Percentiles rank a stretch among this genome's conserved stretches.
phyloP scores from a whole-genome alignment of 306 rosid genomes.

The Cotoneaster glaucophyllus region DNA sequence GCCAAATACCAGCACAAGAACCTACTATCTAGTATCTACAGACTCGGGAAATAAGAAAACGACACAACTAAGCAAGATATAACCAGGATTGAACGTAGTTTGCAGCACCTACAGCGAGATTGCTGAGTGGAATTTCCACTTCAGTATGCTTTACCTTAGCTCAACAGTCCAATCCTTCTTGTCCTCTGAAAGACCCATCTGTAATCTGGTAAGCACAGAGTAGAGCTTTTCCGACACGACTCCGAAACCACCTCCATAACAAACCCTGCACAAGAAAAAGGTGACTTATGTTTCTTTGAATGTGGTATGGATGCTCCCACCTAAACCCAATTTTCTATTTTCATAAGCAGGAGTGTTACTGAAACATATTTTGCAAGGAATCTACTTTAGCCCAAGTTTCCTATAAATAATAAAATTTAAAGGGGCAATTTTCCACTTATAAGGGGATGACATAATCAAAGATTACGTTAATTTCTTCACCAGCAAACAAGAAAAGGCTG shows the following conservation, averaged over 20 bases:
- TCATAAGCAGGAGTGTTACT: neutral
- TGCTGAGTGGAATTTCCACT: neutral
- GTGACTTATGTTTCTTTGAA: neutral
- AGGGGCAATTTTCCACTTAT: neutral
- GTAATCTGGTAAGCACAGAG: constrained; percentile 70
- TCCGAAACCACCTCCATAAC: constrained; percentile 60
- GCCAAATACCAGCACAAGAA: neutral
- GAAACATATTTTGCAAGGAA: neutral
- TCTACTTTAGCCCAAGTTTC: neutral
- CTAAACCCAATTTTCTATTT: neutral
- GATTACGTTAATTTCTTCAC: neutral
- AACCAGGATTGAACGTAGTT: neutral
- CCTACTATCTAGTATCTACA: constrained; percentile 6
- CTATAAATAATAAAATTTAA: neutral
- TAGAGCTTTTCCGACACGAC: constrained; percentile 76
- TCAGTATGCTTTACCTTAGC: constrained; percentile 30
- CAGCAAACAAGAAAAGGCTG: neutral
- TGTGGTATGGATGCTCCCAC: neutral
- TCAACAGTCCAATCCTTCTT: constrained; percentile 85
- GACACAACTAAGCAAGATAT: neutral
- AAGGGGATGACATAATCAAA: neutral
- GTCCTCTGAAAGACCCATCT: constrained; percentile 89
- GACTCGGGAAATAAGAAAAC: neutral
- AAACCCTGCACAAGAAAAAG: constrained; percentile 41
- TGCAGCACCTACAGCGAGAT: neutral